These are phyloP conservation scores for Lactarius quietus DNA, from an alignment of 768 basidiomycete genomes.

Conservation along the genomic window DNA sequence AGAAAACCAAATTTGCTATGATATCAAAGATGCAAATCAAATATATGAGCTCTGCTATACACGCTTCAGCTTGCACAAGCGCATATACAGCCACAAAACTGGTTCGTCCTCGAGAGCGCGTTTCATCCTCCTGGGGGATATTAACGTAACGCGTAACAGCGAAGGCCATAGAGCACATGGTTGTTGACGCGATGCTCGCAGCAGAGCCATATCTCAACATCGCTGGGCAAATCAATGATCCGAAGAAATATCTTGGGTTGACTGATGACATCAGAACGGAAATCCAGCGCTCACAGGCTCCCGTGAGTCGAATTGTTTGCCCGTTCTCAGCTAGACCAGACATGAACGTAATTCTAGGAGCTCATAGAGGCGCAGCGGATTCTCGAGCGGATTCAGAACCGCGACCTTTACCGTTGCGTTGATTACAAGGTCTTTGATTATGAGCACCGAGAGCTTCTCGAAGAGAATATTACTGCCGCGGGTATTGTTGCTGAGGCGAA, in stretches of 20 bases:
- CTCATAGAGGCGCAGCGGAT: constrained; percentile 57
- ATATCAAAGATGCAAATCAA: constrained; percentile 76
- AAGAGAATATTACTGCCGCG: constrained; percentile 36
- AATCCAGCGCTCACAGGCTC: constrained; percentile 53
- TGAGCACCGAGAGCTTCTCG: constrained; percentile 31
- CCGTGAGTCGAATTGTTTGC: constrained; percentile 36
- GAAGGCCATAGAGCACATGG: constrained; percentile 78
- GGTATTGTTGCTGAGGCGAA: constrained; percentile 35
- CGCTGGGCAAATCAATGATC: constrained; percentile 51
- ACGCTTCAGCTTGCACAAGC: constrained; percentile 78
- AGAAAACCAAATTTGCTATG: constrained; percentile 70
- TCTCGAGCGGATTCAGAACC: constrained; percentile 54
- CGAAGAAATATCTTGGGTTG: constrained; percentile 56
- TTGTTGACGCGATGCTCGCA: constrained; percentile 69
- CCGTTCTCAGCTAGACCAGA: neutral
- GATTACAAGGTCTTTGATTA: constrained; percentile 55
- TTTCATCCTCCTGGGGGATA: neutral
- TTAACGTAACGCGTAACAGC: constrained; percentile 39
- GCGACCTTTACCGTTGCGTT: constrained; percentile 67
- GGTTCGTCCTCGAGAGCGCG: constrained; percentile 37
- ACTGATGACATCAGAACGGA: constrained; percentile 63
- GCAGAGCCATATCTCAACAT: constrained; percentile 67
- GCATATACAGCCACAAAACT: constrained; percentile 79
- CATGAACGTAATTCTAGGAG: constrained; percentile 40
- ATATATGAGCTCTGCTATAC: constrained; percentile 71